phyloP scores from a whole-genome alignment of 225 moss, liverwort and hornwort species.

The Ulota crispa region DNA sequence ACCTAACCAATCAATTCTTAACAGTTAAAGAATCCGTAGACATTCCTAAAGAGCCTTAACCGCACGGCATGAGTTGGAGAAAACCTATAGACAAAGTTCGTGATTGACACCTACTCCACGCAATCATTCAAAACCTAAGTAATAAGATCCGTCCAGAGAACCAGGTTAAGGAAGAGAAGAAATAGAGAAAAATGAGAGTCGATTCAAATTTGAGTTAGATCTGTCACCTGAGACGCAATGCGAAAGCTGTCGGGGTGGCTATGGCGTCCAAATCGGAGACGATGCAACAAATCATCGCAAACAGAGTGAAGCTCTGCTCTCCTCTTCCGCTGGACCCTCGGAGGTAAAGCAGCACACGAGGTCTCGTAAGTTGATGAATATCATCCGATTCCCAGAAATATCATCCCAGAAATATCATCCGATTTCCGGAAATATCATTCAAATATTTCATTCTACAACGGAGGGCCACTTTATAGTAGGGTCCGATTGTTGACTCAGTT shows the following conservation, averaged over 20 bases:
- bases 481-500: too few species aligned
- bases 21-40: neutral
- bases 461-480: too few species aligned
- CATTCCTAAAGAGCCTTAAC: neutral
- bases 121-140: constrained; percentile 28
- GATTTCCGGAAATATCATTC: neutral
- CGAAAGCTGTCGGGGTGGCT: neutral
- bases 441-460: neutral
- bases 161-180: constrained; percentile 17
- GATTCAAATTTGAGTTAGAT: neutral
- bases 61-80: neutral
- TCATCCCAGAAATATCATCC: constrained; percentile 14
- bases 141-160: neutral
- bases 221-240: constrained; percentile 11
- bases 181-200: neutral
- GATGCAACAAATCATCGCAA: neutral
- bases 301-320: neutral
- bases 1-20: constrained; percentile 2
- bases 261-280: constrained; percentile 15
- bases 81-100: neutral
- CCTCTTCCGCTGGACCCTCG: neutral
- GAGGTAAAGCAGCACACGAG: neutral
- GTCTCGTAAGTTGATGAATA: neutral
- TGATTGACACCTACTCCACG: neutral
- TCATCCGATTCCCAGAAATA: neutral